Evolutionary conservation across 495 filamentous ascomycete species (phyloP).

Genomic region (Aspergillus ostianus): DNA sequence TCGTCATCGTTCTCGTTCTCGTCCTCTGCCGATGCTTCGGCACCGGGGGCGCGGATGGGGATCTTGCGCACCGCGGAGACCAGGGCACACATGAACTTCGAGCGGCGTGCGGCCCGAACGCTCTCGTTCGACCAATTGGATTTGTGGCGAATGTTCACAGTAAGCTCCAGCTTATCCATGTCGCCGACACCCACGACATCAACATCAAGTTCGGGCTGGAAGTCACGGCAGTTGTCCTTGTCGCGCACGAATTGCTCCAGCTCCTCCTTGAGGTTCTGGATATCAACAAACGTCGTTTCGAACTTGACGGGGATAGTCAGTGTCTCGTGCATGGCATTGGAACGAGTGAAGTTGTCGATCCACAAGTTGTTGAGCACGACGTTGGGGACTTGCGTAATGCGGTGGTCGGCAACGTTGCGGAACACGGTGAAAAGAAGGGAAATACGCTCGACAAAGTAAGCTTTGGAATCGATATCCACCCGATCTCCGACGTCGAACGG

Average conservation of each 20-base stretch:
- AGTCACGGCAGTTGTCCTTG: constrained; percentile 87
- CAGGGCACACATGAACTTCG: constrained; percentile 95
- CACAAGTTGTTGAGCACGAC: constrained; percentile 84
- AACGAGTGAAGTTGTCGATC: constrained; percentile 90
- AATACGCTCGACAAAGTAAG: constrained; percentile 87
- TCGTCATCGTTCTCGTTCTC: constrained; percentile 15
- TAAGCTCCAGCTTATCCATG: constrained; percentile 83
- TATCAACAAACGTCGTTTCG: constrained; percentile 82
- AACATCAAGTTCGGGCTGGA: constrained; percentile 78
- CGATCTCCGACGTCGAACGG: constrained; percentile 92
- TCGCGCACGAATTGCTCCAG: constrained; percentile 80
- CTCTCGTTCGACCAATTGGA: constrained; percentile 95
- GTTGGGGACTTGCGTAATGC: constrained; percentile 87
- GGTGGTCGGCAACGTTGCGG: constrained; percentile 75
- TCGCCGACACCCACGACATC: constrained; percentile 77
- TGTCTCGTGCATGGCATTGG: constrained; percentile 87
- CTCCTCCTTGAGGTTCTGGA: constrained; percentile 76
- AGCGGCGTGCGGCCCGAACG: constrained; percentile 76
- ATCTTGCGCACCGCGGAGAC: constrained; percentile 82
- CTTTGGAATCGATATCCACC: constrained; percentile 71
- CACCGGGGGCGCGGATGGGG: constrained; percentile 62
- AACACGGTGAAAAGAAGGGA: constrained; percentile 94
- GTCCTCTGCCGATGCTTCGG: constrained; percentile 13
- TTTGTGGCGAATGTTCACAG: constrained; percentile 84
- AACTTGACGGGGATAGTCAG: constrained; percentile 77